Evolutionary conservation across 2,329 filamentous ascomycete species (phyloP), one percentile per base, ranked within the genome.

Genomic region (Simplicillium aogashimaense): DNA sequence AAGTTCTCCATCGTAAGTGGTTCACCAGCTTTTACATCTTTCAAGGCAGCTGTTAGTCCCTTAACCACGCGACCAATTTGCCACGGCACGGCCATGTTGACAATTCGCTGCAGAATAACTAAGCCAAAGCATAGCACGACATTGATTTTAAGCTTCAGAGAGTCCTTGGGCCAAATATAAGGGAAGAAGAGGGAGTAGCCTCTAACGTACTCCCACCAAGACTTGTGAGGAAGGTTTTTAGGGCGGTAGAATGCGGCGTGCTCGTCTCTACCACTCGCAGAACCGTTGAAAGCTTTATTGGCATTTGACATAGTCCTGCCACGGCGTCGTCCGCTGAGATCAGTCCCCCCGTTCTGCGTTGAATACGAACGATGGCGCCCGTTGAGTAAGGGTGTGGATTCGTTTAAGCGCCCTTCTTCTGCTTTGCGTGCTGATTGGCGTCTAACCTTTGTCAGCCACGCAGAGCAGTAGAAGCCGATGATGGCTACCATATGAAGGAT

Each of bases 111-210:
- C 10, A 83, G 53, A 35, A 92, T 61, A 41, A 97, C 78, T 36
- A 98, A 72, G 29, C 78, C 39, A 54, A 97, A 89, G 63, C 92
- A 97, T 36, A 88, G 53, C 15, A 94, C 58, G 15, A 95, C 87
- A 40, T 89, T 74, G 17, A 87, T 48, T 64, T 95, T 83, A 41
- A 98, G 69, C 47, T 70, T 74, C 5, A 56, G 34, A 30, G 86
- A 81, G 54, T 90, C 90, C 53, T 81, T 83, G 1, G 92, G 92
- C 92, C 92, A 98, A 43, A 97, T 76, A 56, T 97, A 98, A 0
- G 89, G 90, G 58, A 97, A 94, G 63, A 98, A 95, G 38, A 95
- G 70, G 11, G 83, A 85, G 60, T 97, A 98, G 35, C 90, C 88
- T 47, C 83, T 81, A 45, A 95, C 68, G 59, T 98, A 98, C 56